These are phyloP conservation scores for Fusarium sp. DNA, from an alignment of 2,329 filamentous ascomycete genomes.

Conservation along the genomic window DNA sequence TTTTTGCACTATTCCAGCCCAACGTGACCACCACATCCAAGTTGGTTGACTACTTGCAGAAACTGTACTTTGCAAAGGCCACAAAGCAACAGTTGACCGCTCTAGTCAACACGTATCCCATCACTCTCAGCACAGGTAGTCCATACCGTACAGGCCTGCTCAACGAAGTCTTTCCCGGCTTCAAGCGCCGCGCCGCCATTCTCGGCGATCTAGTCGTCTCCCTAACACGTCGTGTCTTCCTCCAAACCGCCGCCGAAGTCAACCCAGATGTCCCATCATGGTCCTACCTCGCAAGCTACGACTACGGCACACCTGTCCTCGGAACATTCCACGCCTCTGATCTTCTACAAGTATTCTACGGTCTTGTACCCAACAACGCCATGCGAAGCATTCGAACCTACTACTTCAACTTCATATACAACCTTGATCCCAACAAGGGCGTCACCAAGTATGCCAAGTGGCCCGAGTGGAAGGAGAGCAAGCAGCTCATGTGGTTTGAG, in stretches of 20 bases:
- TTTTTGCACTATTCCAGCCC: constrained; percentile 76
- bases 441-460: constrained; percentile 54
- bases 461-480: constrained; percentile 58
- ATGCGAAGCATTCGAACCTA: constrained; percentile 72
- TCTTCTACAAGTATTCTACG: constrained; percentile 76
- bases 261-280: constrained; percentile 74
- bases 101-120: constrained; percentile 73
- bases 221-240: constrained; percentile 74
- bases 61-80: constrained; percentile 70
- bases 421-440: constrained; percentile 75
- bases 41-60: constrained; percentile 71
- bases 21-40: constrained; percentile 73
- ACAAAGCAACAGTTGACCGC: constrained; percentile 62
- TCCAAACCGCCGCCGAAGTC: constrained; percentile 59
- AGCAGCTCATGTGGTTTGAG: constrained; percentile 64
- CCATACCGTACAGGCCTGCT: constrained; percentile 76
- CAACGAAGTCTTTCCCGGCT: constrained; percentile 82
- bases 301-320: constrained; percentile 76
- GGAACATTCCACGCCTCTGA: constrained; percentile 83
- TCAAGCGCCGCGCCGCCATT: constrained; percentile 80
- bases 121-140: constrained; percentile 68
- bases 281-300: constrained; percentile 81
- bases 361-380: constrained; percentile 72
- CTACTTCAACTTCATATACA: constrained; percentile 79
- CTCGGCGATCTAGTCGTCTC: constrained; percentile 83